These are phyloP conservation scores for Sporothrix pseudoabietina DNA, from an alignment of 2,329 filamentous ascomycete genomes.

Conservation along the genomic window DNA sequence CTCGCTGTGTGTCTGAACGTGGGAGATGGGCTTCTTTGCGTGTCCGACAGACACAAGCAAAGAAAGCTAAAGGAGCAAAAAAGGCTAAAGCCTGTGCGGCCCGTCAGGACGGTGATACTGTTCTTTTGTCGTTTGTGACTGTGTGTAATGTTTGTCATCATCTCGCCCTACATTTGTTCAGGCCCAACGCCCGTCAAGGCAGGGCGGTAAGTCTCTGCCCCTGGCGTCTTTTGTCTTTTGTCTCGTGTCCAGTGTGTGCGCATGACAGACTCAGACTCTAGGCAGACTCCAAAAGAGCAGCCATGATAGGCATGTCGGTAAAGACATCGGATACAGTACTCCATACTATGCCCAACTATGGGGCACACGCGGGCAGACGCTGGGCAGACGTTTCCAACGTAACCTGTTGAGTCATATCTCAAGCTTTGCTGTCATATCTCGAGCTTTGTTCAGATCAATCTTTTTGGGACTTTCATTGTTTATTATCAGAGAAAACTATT, in stretches of 20 bases:
- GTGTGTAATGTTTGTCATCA: neutral
- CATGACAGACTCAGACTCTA: neutral
- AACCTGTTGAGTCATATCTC: conserved; percentile 13
- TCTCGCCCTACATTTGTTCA: neutral
- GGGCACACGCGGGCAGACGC: neutral
- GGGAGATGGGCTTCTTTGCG: neutral
- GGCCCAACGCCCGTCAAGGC: neutral
- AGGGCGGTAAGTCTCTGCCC: neutral
- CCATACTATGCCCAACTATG: conserved; percentile 13
- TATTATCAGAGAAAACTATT: neutral
- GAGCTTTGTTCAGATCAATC: neutral
- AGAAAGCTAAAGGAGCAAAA: no score
- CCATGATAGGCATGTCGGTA: neutral
- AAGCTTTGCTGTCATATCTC: neutral
- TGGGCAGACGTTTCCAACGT: neutral
- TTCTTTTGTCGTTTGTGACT: neutral
- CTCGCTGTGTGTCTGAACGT: neutral
- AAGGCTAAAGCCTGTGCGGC: conserved; percentile 12
- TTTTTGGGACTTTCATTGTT: neutral
- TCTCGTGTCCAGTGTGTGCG: neutral
- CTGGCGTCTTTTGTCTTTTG: neutral
- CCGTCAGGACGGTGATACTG: neutral
- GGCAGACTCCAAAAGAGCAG: neutral
- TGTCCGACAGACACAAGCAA: neutral
- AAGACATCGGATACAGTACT: neutral